Conservation (phyloP, 306 rosid genomes). For the Glycine soja region DNA sequence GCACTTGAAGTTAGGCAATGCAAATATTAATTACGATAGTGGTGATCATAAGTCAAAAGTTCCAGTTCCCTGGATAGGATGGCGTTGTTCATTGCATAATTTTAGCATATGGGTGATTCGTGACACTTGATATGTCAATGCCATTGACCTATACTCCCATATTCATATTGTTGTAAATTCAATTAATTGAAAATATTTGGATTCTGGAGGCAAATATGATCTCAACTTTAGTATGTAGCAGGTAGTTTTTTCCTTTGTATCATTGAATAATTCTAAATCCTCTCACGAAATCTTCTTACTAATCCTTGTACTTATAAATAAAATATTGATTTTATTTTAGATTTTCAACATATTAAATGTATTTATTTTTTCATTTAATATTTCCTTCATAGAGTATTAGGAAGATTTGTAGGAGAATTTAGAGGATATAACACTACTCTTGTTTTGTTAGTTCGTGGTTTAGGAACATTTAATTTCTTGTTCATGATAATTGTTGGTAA, state of each 20-base stretch:
- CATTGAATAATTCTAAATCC: not conserved
- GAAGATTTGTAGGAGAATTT: too few relatives aligned
- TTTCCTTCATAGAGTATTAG: not conserved
- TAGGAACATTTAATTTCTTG: not conserved
- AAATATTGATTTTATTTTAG: not conserved
- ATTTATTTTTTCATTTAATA: not conserved
- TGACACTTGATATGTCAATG: slow-evolving; percentile 9
- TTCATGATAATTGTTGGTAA: not conserved
- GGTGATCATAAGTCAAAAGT: too few relatives aligned
- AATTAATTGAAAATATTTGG: slow-evolving; percentile 11
- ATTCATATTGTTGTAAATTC: too few relatives aligned
- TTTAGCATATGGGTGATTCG: not conserved
- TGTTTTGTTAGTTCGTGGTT: not conserved
- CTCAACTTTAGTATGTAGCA: not conserved
- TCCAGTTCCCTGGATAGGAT: too few relatives aligned
- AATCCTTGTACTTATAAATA: not conserved
- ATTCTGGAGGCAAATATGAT: slow-evolving; percentile 30
- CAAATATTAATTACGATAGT: too few relatives aligned
- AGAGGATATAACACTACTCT: not conserved
- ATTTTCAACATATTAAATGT: not conserved
- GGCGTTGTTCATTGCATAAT: not conserved
- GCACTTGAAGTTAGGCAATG: too few relatives aligned
- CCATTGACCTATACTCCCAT: not conserved
- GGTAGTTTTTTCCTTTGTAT: not conserved
- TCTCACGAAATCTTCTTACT: not conserved